Percentiles rank a stretch among this genome's conserved stretches.
Conservation (phyloP, 2,329 filamentous ascomycete genomes). For the Stemphylium beticola region DNA sequence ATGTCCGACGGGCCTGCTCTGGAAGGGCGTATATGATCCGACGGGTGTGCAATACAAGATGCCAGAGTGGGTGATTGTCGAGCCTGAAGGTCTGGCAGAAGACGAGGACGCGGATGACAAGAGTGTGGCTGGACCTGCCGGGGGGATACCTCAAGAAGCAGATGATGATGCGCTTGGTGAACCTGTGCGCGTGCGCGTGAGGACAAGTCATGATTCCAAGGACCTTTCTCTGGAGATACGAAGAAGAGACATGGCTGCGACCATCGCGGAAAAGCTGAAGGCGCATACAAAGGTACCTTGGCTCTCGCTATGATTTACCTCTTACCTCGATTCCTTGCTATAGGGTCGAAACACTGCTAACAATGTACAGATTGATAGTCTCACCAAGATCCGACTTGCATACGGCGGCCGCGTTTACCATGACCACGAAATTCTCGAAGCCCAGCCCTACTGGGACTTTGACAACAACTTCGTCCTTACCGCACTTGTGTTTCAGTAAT, state of each 20-base stretch:
- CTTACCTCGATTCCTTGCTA: neutral
- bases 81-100: conserved; percentile 50
- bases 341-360: conserved; percentile 8
- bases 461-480: conserved; percentile 42
- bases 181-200: conserved; percentile 40
- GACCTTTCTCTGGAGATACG: conserved; percentile 48
- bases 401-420: conserved; percentile 83
- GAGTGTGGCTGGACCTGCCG: conserved; percentile 6
- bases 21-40: conserved; percentile 54
- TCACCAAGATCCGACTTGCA: conserved; percentile 70
- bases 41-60: conserved; percentile 52
- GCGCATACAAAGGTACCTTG: conserved; percentile 67
- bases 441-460: conserved; percentile 73
- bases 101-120: conserved; percentile 30
- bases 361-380: conserved; percentile 57
- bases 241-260: conserved; percentile 63
- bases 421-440: conserved; percentile 67
- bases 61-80: conserved; percentile 54
- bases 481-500: conserved; percentile 16
- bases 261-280: conserved; percentile 67
- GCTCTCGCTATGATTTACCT: neutral
- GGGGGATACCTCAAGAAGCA: conserved; percentile 38
- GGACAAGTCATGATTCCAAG: conserved; percentile 47
- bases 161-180: conserved; percentile 28
- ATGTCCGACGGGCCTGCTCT: conserved; percentile 52